phyloP scores from a whole-genome alignment of 2,329 filamentous ascomycete genomes.

The Pestalotiopsis sp. region DNA sequence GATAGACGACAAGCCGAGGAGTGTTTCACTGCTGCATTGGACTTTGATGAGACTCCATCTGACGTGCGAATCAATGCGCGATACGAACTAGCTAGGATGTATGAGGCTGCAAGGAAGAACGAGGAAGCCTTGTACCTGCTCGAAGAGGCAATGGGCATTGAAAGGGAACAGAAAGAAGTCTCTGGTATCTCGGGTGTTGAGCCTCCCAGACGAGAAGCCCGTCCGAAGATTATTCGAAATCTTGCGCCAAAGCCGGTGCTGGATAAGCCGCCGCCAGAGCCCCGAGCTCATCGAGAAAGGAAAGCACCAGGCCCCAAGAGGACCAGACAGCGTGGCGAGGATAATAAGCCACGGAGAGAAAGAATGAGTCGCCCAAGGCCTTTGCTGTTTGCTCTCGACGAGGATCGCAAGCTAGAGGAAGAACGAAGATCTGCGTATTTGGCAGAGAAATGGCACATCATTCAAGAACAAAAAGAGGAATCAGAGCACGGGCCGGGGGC shows the following conservation, averaged over 20 bases:
- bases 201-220: background rate
- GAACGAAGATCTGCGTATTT: constrained; percentile 33
- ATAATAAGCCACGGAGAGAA: background rate
- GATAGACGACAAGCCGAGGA: constrained; percentile 73
- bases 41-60: constrained; percentile 67
- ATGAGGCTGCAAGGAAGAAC: constrained; percentile 72
- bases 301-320: constrained; percentile 1
- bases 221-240: constrained; percentile 1
- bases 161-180: constrained; percentile 43
- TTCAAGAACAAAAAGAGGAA: constrained; percentile 30
- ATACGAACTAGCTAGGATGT: constrained; percentile 80
- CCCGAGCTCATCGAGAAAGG: background rate
- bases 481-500: constrained; percentile 45
- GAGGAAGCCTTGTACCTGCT: constrained; percentile 79
- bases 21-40: constrained; percentile 74
- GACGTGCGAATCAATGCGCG: constrained; percentile 67
- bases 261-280: background rate
- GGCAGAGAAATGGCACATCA: constrained; percentile 39
- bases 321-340: background rate
- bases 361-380: constrained; percentile 23
- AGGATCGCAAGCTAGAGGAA: constrained; percentile 32
- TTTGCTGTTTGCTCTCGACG: constrained; percentile 31
- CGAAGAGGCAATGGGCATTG: constrained; percentile 72
- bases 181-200: constrained; percentile 5
- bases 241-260: background rate